Conservation (phyloP, 2,329 filamentous ascomycete genomes). For the Hymenoscyphus infarciens region DNA sequence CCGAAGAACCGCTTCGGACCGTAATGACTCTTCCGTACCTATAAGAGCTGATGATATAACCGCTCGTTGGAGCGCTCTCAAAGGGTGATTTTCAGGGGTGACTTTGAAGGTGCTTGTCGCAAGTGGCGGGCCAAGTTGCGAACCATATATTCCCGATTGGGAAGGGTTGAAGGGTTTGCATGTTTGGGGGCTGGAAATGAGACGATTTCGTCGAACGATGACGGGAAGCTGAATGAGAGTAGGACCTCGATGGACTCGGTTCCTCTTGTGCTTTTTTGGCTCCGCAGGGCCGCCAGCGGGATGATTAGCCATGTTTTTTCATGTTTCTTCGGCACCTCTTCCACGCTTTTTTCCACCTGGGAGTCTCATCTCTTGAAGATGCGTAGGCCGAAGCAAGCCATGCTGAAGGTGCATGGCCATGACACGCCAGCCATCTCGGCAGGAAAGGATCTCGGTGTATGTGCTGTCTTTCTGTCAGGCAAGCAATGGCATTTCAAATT, state of each 20-base stretch:
- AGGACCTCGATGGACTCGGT: no score
- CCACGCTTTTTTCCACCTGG: background rate
- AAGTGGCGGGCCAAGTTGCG: background rate
- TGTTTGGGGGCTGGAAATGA: background rate
- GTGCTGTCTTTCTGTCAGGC: background rate
- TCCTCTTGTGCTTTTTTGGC: no score
- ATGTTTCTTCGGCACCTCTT: background rate
- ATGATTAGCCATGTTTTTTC: conserved; percentile 1
- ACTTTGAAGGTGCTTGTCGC: background rate
- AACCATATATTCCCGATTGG: background rate
- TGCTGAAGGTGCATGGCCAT: background rate
- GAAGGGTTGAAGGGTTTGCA: background rate
- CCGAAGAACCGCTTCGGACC: background rate
- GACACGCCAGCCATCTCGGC: background rate
- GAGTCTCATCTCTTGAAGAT: background rate
- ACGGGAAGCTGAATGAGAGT: no score
- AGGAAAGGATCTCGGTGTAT: conserved; percentile 7
- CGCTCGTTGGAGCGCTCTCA: background rate
- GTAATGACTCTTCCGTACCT: background rate
- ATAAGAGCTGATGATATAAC: background rate
- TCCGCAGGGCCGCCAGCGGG: background rate
- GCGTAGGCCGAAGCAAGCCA: background rate
- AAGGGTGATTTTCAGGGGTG: background rate
- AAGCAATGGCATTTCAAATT: background rate
- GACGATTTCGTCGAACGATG: background rate